Percentiles rank a stretch among this genome's conserved stretches.
phyloP scores from a whole-genome alignment of 371 early-diverging fungal species.

The Saksenaea vasiformis region DNA sequence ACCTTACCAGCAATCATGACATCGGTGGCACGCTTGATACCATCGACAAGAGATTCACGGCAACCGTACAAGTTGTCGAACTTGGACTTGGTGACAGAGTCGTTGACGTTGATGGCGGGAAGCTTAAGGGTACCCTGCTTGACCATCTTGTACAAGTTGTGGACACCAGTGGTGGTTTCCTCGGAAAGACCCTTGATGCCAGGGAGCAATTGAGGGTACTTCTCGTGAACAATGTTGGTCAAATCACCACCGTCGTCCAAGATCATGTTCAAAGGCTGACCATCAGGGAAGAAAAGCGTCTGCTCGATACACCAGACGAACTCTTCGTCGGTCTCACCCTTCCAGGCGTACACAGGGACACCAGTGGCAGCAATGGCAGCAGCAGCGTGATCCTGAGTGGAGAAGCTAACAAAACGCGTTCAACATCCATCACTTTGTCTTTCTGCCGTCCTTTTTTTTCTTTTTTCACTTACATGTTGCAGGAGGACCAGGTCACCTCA shows the following conservation, averaged over 20 bases:
- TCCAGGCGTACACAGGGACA: slow-evolving; percentile 87
- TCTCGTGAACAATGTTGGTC: slow-evolving; percentile 93
- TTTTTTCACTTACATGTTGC: slow-evolving; percentile 72
- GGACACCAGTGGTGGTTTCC: slow-evolving; percentile 99
- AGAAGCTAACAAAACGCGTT: slow-evolving; percentile 56
- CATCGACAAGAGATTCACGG: slow-evolving; percentile 98
- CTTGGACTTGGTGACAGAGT: slow-evolving; percentile 99
- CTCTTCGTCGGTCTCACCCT: slow-evolving; percentile 96
- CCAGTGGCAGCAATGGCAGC: slow-evolving; percentile 81
- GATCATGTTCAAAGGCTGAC: slow-evolving; percentile 95
- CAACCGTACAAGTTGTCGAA: slow-evolving; percentile 99
- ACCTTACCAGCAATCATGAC: slow-evolving; percentile 99
- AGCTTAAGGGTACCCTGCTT: slow-evolving; percentile 92
- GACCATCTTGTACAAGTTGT: slow-evolving; percentile 95
- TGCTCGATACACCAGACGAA: slow-evolving; percentile 98
- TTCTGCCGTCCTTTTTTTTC: not conserved
- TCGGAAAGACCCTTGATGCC: slow-evolving; percentile 93
- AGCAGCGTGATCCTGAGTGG: slow-evolving; percentile 96
- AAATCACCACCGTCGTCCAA: slow-evolving; percentile 98
- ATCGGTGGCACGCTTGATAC: slow-evolving; percentile 99
- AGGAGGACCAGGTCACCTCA: slow-evolving; percentile 96
- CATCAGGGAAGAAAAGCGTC: slow-evolving; percentile 91
- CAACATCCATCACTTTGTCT: not conserved
- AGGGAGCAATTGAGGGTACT: slow-evolving; percentile 78
- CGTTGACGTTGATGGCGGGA: slow-evolving; percentile 99